Base-by-base conservation (phyloP, 371 early-diverging fungal genomes). In the Saksenaea oblongispora region DNA sequence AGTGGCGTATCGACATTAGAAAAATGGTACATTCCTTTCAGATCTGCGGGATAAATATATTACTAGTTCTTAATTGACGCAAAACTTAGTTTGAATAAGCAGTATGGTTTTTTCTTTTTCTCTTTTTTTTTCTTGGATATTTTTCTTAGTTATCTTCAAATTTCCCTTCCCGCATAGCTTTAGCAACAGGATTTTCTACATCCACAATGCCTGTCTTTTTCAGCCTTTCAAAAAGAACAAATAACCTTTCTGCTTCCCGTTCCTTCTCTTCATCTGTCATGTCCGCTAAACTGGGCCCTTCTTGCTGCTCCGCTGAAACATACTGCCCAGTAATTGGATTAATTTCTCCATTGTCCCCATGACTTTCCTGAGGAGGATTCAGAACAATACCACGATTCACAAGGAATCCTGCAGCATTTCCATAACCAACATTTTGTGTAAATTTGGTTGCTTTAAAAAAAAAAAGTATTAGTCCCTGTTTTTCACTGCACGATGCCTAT, bases 201-300 rank as follows among this genome's bases (percentile, higher is more conserved):
- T 91, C 83, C 59, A 95, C 88, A 8, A 97, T 79, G 8, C 98
- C 98, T 4, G 92, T 94, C 68, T 90, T 89, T 62, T 98, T 92
- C 53, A 97, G 75, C 69, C 93, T 82, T 64, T 97, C 96, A 82
- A 98, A 94, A 70, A 96, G 78, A 0, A 94, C 96, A 79, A 97
- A 89, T 67, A 98, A 65, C 28, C 86, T 83, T 73, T 96, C 95
- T 1, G 97, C 95, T 71, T 98, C 98, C 26, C 88, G 76, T 70
- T 97, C 96, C 74, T 95, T 95, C 70, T 98, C 97, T 72, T 95
- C 98, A 28, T 95, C 95, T 13, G 96, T 97, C 96, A 98, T 94
- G 11, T 87, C 84, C 5, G 83, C 83, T 58, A 89, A 71, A 24
- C 82, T 84, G 9, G 80, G 79, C 5, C 77, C 75, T 36, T 77